phyloP scores from a whole-genome alignment of 2,329 filamentous ascomycete species.

The Pseudovirgaria hyperparasitica region DNA sequence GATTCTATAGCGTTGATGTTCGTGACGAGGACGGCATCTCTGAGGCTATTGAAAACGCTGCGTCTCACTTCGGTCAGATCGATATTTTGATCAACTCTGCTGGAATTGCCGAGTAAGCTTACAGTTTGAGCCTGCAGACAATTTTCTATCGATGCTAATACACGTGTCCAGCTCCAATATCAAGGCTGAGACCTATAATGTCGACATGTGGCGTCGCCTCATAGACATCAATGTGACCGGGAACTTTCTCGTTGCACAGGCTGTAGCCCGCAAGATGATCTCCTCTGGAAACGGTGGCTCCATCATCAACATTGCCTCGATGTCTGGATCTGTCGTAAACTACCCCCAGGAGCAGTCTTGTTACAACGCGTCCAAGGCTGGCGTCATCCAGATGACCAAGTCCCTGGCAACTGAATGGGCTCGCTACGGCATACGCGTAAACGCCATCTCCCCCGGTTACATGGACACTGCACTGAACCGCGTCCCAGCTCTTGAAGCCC shows the following conservation, averaged over 20 bases:
- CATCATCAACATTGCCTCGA: constrained; percentile 65
- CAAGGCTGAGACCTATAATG: constrained; percentile 65
- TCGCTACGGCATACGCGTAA: constrained; percentile 63
- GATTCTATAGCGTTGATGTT: constrained; percentile 70
- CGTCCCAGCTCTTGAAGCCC: constrained; percentile 61
- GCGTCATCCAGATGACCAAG: constrained; percentile 64
- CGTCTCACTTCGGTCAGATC: constrained; percentile 53
- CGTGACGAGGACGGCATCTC: constrained; percentile 56
- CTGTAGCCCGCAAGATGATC: constrained; percentile 47
- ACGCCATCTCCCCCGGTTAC: constrained; percentile 69
- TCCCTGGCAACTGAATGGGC: constrained; percentile 72
- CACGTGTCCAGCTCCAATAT: constrained; percentile 51
- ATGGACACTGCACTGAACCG: constrained; percentile 74
- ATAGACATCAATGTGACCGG: constrained; percentile 76
- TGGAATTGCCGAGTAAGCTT: constrained; percentile 56
- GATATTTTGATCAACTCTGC: constrained; percentile 71
- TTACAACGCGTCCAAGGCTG: constrained; percentile 80
- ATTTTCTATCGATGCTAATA: constrained; percentile 7
- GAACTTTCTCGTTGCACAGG: constrained; percentile 62
- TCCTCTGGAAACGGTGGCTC: constrained; percentile 55
- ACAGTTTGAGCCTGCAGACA: constrained; percentile 1
- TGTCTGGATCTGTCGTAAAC: constrained; percentile 32
- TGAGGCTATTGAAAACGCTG: constrained; percentile 53
- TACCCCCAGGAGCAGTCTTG: constrained; percentile 62
- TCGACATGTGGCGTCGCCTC: constrained; percentile 62